Conservation (phyloP, 371 early-diverging fungal species). For the Fennellomyces sp. region DNA sequence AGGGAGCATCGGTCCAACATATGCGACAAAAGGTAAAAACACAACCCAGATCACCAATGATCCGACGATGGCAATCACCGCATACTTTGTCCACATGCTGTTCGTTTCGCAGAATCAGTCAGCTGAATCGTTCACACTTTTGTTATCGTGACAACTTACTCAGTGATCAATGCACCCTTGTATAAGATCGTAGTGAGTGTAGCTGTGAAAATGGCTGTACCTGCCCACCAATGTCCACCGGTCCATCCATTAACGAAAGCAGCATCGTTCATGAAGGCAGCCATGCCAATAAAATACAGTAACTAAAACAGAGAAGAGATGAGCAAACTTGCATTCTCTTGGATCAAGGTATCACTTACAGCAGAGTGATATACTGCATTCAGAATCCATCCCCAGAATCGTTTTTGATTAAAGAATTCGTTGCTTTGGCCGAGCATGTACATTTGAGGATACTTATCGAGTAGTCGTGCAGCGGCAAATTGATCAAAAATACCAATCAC, state of each 20-base stretch:
- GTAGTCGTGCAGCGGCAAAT: conserved; percentile 84
- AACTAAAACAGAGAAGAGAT: conserved; percentile 28
- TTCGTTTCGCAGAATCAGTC: not conserved
- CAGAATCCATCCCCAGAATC: conserved; percentile 95
- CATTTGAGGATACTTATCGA: conserved; percentile 97
- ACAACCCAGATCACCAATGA: conserved; percentile 88
- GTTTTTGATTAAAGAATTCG: conserved; percentile 89
- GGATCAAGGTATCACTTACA: conserved; percentile 18
- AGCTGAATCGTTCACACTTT: not conserved
- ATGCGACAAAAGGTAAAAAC: conserved; percentile 85
- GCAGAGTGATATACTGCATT: conserved; percentile 94
- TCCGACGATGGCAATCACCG: conserved; percentile 78
- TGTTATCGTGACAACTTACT: conserved; percentile 45
- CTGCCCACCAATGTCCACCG: conserved; percentile 82
- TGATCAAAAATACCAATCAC: conserved; percentile 94
- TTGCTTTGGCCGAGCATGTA: conserved; percentile 90
- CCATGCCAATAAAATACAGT: conserved; percentile 63
- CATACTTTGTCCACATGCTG: conserved; percentile 86
- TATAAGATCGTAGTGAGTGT: conserved; percentile 79
- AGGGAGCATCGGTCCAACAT: conserved; percentile 70
- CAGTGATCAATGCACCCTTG: conserved; percentile 84
- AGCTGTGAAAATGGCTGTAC: conserved; percentile 77
- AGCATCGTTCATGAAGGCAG: conserved; percentile 63
- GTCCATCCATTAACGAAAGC: conserved; percentile 61
- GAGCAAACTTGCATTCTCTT: not conserved